A percentile compares a stretch with the other conserved stretches of the same genome.
These are phyloP conservation scores for Pyrenophora teres DNA, from an alignment of 2,329 filamentous ascomycete species.

Conservation along the genomic window DNA sequence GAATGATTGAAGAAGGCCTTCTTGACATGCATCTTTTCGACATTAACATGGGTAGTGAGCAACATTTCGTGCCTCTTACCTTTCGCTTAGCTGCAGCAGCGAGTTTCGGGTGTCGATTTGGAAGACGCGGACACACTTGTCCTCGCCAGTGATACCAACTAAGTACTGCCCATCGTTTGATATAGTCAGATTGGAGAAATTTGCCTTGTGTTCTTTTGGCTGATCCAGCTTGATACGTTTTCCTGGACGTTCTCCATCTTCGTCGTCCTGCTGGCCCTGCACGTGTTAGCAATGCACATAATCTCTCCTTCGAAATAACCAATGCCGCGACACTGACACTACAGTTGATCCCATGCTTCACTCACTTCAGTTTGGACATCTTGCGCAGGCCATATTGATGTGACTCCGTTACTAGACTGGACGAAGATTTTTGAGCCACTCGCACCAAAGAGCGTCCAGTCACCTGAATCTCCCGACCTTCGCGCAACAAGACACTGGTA, in stretches of 20 bases:
- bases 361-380: conserved; percentile 29
- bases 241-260: conserved; percentile 44
- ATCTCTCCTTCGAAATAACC: neutral
- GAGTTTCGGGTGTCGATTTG: conserved; percentile 64
- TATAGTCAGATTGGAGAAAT: conserved; percentile 70
- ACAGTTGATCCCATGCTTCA: conserved; percentile 6
- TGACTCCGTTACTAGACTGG: conserved; percentile 37
- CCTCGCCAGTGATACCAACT: conserved; percentile 82
- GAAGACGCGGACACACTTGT: conserved; percentile 89
- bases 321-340: neutral
- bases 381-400: conserved; percentile 37
- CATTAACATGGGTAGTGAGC: conserved; percentile 12
- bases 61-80: conserved; percentile 56
- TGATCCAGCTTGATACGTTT: conserved; percentile 50
- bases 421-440: conserved; percentile 72
- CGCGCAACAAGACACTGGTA: conserved; percentile 48
- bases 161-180: conserved; percentile 70
- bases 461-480: conserved; percentile 15
- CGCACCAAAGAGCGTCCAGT: conserved; percentile 69
- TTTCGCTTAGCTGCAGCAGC: conserved; percentile 70
- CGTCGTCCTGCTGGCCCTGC: conserved; percentile 26
- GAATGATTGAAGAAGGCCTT: conserved; percentile 74
- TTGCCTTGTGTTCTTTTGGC: conserved; percentile 52
- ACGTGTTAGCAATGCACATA: conserved; percentile 16
- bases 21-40: conserved; percentile 79